Base-by-base conservation (phyloP, 2,329 filamentous ascomycete species). In the Pyricularia pennisetigena region DNA sequence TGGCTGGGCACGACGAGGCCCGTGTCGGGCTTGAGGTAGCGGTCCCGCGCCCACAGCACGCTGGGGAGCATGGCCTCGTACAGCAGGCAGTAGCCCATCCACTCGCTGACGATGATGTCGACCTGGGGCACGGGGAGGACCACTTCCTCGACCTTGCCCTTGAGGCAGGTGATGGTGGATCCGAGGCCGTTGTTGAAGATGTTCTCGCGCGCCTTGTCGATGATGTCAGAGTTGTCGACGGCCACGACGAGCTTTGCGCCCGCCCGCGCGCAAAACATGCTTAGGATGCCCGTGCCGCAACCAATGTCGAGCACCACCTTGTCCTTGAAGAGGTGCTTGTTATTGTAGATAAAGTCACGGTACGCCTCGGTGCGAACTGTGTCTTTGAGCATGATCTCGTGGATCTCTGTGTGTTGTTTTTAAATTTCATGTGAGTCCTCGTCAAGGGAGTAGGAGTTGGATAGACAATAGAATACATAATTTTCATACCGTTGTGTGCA, bases 51-150 rank as follows among this genome's bases (percentile, higher is more conserved):
- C 75, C 88, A 94, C 66, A 98, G 84, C 26, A 98, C 92, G 65
- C 92, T 96, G 71, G 95, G 93, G 30, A 98, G 87, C 94, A 98
- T 98, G 68, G 93, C 93, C 79, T 98, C 94, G 78, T 96, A 98
- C 6, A 97, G 85, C 23, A 97, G 85, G 71, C 90, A 92, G 77
- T 98, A 98, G 32, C 94, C 94, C 94, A 98, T 98, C 94, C 94
- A 98, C 78, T 98, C 94, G 69, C 92, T 96, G 70, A 98, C 90
- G 75, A 98, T 97, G 74, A 98, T 90, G 79, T 98, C 94, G 64
- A 97, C 94, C 74, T 94, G 83, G 68, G 88, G 83, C 8, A 94
- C 89, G 1, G 91, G 93, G 26, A 93, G 84, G 68, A 80, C 83
- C 68, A 97, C 91, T 72, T 97, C 93, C 77, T 98, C 94, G 70